These are phyloP conservation scores for Lactarius hatsudake DNA, from an alignment of 768 basidiomycete species.

Conservation along the genomic window DNA sequence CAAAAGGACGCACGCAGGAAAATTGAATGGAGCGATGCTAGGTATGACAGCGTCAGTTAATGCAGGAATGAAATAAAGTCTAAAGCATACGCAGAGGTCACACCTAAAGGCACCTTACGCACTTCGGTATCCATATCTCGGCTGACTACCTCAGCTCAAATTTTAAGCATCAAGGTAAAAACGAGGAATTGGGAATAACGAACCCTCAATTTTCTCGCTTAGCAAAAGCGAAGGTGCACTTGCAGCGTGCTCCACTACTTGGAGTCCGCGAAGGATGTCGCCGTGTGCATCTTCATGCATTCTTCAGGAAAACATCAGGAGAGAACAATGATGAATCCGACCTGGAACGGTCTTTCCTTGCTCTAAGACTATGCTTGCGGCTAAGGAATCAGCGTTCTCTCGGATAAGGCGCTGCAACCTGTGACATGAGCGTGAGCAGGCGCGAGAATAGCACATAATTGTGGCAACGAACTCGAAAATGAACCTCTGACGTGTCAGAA, in stretches of 20 bases:
- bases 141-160: conserved; percentile 52
- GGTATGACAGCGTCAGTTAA: conserved; percentile 9
- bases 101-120: conserved; percentile 80
- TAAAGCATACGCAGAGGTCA: conserved; percentile 59
- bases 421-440: conserved; percentile 7
- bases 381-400: conserved; percentile 81
- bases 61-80: not conserved
- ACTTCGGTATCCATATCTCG: conserved; percentile 97
- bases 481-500: conserved; percentile 84
- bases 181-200: not conserved
- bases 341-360: conserved; percentile 93
- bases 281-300: conserved; percentile 78
- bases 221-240: conserved; percentile 82
- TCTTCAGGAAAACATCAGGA: conserved; percentile 2
- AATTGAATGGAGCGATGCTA: conserved; percentile 86
- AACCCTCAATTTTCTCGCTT: conserved; percentile 91
- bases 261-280: conserved; percentile 88
- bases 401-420: conserved; percentile 89
- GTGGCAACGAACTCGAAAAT: conserved; percentile 72
- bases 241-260: conserved; percentile 80
- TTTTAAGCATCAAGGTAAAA: not conserved
- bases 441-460: not conserved
- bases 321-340: conserved; percentile 33
- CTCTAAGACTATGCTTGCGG: conserved; percentile 86
- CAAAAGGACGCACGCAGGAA: conserved; percentile 64